Base-by-base conservation (phyloP, 768 basidiomycete species). In the Kwoniella botswanensis region DNA sequence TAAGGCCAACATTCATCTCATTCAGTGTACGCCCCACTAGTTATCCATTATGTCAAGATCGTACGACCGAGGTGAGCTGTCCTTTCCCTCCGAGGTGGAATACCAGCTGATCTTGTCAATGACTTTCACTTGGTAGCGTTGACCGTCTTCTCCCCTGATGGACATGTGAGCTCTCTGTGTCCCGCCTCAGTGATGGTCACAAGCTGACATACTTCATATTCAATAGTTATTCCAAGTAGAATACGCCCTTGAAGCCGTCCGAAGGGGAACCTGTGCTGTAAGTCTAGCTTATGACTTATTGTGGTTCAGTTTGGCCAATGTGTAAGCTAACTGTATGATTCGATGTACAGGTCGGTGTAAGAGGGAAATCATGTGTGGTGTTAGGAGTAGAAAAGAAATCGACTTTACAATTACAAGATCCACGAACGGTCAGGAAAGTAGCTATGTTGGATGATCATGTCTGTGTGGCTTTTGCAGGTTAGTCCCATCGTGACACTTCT, bases 361-460 rank as follows among this genome's bases (percentile, higher is more conserved):
- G 93, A 74, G 97, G 97, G 76, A 90, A 91, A 82, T 91, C 94
- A 76, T 92, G 95, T 35, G 97, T 98, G 2, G 93, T 99, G 4
- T 87, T 99, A 26, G 97, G 96, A 61, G 96, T 98, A 41, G 97
- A 99, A 88, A 98, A 98, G 92, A 98, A 98, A 85, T 94, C 93
- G 0, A 90, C 97, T 35, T 87, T 98, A 12, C 97, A 99, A 84
- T 88, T 99, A 18, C 97, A 99, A 86, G 97, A 99, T 84, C 94
- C 97, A 7, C 88, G 97, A 64, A 99, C 97, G 1, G 95, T 98
- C 17, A 88, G 97, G 65, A 99, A 99, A 84, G 95, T 98, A 9
- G 97, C 93, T 68, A 94, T 98, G 94, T 86, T 99, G 63, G 97
- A 99, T 82, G 97, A 99, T 82, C 97, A 99, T 81, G 85, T 99